Conservation (phyloP, 331 rosid genomes). For the Malus hybrid region DNA sequence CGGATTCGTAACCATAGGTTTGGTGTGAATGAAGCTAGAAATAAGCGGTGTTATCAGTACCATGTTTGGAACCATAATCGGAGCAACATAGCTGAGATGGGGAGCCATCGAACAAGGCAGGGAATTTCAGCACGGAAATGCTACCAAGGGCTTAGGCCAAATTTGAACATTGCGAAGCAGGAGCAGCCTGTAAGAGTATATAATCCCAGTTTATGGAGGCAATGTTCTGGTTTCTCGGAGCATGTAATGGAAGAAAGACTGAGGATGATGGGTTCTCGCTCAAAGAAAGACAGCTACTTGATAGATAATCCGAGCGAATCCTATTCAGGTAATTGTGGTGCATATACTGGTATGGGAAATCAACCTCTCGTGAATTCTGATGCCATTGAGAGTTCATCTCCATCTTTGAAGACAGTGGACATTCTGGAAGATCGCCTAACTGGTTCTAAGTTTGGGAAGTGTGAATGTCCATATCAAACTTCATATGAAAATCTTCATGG, state of each 20-base stretch:
- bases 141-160: conserved; percentile 1
- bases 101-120: conserved; percentile 2
- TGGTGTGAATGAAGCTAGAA: conserved; percentile 1
- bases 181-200: neutral
- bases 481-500: neutral
- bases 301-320: neutral
- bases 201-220: conserved; percentile 1
- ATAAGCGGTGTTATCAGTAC: neutral
- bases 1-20: conserved; percentile 10
- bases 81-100: conserved; percentile 1
- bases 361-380: neutral
- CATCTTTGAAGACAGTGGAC: neutral
- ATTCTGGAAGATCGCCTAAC: neutral
- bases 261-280: neutral
- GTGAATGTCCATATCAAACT: conserved; percentile 3
- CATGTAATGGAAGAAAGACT: conserved; percentile 4
- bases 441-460: neutral
- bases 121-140: neutral
- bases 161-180: conserved; percentile 8
- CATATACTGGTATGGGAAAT: neutral
- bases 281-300: neutral
- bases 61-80: neutral
- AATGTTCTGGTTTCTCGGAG: neutral
- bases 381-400: neutral
- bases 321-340: neutral